Evolutionary conservation across 768 basidiomycete genomes (phyloP).

Genomic region (Harrya chromipes): DNA sequence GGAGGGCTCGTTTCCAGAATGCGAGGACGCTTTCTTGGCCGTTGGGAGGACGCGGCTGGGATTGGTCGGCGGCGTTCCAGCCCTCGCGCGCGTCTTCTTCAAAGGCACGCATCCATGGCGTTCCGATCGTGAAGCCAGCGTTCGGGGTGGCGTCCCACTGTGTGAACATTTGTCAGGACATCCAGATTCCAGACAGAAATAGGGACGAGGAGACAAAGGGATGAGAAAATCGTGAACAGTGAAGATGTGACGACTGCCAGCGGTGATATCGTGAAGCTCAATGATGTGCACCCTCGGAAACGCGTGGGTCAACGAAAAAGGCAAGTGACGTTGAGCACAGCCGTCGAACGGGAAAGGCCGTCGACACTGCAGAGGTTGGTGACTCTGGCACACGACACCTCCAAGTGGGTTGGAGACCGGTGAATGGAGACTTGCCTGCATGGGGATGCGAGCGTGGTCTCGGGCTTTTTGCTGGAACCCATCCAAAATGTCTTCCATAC

Average conservation of each 20-base stretch:
- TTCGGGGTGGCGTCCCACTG: slow-evolving; percentile 57
- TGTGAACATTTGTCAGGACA: neutral
- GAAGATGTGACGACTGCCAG: neutral
- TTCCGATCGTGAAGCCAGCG: slow-evolving; percentile 63
- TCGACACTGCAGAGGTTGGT: too few relatives aligned
- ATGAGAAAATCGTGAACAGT: neutral
- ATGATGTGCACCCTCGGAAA: too few relatives aligned
- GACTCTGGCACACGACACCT: too few relatives aligned
- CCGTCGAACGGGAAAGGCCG: too few relatives aligned
- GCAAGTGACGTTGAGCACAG: too few relatives aligned
- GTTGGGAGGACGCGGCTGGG: neutral
- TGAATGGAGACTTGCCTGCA: slow-evolving; percentile 47
- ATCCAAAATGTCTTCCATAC: slow-evolving; percentile 61
- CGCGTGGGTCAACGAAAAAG: too few relatives aligned
- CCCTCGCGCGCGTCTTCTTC: slow-evolving; percentile 50
- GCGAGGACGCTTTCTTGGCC: slow-evolving; percentile 38
- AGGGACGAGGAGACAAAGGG: neutral
- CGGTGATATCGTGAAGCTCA: too few relatives aligned
- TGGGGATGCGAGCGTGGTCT: slow-evolving; percentile 68
- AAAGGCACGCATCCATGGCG: slow-evolving; percentile 74
- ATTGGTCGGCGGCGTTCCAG: slow-evolving; percentile 47
- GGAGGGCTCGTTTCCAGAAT: slow-evolving; percentile 61
- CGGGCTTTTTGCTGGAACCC: slow-evolving; percentile 59
- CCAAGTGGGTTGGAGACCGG: neutral
- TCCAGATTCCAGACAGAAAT: neutral